Evolutionary conservation across 2,329 filamentous ascomycete genomes (phyloP).

Genomic region (Rhexocercosporidium sp.): DNA sequence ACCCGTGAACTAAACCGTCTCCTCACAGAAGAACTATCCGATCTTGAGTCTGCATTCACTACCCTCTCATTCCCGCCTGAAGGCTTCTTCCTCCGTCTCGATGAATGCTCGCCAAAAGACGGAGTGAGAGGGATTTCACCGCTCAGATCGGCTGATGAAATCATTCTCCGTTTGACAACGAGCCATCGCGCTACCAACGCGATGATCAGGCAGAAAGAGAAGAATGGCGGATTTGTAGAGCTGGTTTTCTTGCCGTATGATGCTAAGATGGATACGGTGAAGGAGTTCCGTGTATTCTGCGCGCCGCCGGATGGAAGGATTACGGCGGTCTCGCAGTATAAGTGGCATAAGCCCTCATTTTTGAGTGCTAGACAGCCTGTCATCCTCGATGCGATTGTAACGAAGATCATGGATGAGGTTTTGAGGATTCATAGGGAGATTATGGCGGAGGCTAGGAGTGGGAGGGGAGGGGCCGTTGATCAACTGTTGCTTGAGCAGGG

Average conservation of each 20-base stretch:
- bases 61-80: slow-evolving; percentile 41
- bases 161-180: slow-evolving; percentile 47
- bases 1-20: slow-evolving; percentile 39
- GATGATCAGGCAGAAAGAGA: slow-evolving; percentile 38
- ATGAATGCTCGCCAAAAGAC: slow-evolving; percentile 52
- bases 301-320: slow-evolving; percentile 42
- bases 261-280: slow-evolving; percentile 44
- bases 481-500: slow-evolving; percentile 45
- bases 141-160: slow-evolving; percentile 38
- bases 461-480: slow-evolving; percentile 26
- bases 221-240: slow-evolving; percentile 32
- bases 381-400: slow-evolving; percentile 22
- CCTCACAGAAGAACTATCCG: slow-evolving; percentile 44
- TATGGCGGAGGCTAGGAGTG: slow-evolving; percentile 18
- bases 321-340: slow-evolving; percentile 49
- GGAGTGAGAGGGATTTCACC: slow-evolving; percentile 34
- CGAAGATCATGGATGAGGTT: slow-evolving; percentile 33
- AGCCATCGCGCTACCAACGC: slow-evolving; percentile 46
- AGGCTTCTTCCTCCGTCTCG: slow-evolving; percentile 50
- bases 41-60: slow-evolving; percentile 38
- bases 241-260: slow-evolving; percentile 51
- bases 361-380: slow-evolving; percentile 27
- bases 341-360: slow-evolving; percentile 47
- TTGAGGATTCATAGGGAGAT: slow-evolving; percentile 38
- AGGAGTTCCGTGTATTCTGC: slow-evolving; percentile 53